phyloP scores from a whole-genome alignment of 106 monocot genomes.

The Dendrobium nobile region DNA sequence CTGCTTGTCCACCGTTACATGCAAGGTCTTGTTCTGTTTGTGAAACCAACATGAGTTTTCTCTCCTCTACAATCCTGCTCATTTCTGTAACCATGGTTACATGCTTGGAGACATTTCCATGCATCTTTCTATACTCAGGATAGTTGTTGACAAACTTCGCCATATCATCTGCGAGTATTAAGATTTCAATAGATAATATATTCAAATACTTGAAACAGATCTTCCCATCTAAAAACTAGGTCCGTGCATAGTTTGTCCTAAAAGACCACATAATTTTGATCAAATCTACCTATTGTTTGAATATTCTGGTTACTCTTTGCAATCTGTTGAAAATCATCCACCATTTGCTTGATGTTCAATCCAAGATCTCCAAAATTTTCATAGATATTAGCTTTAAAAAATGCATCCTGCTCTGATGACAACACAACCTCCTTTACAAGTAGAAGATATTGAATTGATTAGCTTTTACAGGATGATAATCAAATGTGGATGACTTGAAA shows the following conservation, averaged over 20 bases:
- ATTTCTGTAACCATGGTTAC: constrained; percentile 93
- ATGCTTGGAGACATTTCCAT: constrained; percentile 99
- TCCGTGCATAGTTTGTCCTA: background rate
- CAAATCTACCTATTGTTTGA: constrained; percentile 74
- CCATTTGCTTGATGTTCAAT: constrained; percentile 98
- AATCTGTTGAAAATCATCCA: constrained; percentile 98
- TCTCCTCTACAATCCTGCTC: constrained; percentile 90
- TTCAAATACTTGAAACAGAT: constrained; percentile 1
- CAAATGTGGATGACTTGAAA: background rate
- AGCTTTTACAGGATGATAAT: background rate
- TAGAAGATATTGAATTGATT: constrained; percentile 1
- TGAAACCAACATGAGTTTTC: constrained; percentile 92
- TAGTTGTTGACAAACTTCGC: constrained; percentile 96
- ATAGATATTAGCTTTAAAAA: constrained; percentile 90
- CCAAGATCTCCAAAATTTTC: constrained; percentile 99
- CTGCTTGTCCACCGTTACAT: constrained; percentile 94
- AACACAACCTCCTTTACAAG: constrained; percentile 80
- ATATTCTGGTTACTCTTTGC: constrained; percentile 95
- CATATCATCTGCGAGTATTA: constrained; percentile 77
- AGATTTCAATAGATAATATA: constrained; percentile 6
- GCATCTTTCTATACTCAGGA: constrained; percentile 94
- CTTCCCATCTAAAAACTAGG: background rate
- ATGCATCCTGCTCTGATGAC: constrained; percentile 92
- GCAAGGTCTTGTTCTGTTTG: constrained; percentile 98
- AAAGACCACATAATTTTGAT: background rate